Conservation (phyloP, 2,329 filamentous ascomycete species). For the Fusarium tuaranense region DNA sequence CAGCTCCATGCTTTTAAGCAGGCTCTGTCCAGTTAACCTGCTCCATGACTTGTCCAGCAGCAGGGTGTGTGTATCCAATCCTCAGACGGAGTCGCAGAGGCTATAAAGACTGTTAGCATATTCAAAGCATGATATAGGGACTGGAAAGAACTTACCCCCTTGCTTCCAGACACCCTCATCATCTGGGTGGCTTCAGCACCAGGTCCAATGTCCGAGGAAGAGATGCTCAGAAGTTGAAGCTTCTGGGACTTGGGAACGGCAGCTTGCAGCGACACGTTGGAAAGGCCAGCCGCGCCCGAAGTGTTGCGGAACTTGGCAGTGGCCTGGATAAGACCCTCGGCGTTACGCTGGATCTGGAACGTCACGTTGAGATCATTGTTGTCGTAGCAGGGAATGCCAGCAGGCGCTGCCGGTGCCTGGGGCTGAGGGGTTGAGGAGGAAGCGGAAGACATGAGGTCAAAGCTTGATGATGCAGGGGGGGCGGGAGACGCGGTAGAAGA, state of each 20-base stretch:
- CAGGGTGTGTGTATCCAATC: conserved; percentile 81
- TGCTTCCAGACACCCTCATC: conserved; percentile 88
- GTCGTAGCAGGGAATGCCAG: conserved; percentile 80
- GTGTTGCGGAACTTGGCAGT: conserved; percentile 86
- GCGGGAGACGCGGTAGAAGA: conserved; percentile 48
- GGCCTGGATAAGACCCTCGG: conserved; percentile 83
- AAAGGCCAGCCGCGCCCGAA: conserved; percentile 73
- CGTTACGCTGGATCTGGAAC: conserved; percentile 85
- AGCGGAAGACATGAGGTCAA: conserved; percentile 63
- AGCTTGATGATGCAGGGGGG: conserved; percentile 54
- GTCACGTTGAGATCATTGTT: conserved; percentile 86
- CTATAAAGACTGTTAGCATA: conserved; percentile 58
- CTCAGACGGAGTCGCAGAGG: conserved; percentile 87
- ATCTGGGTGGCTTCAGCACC: conserved; percentile 88
- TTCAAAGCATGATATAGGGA: neutral
- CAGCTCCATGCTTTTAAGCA: conserved; percentile 46
- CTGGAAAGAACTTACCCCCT: conserved; percentile 79
- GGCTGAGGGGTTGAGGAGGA: conserved; percentile 60
- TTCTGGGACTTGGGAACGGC: conserved; percentile 98
- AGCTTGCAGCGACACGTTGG: conserved; percentile 86
- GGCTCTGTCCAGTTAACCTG: conserved; percentile 98
- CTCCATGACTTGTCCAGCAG: conserved; percentile 79
- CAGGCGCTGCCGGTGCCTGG: conserved; percentile 53
- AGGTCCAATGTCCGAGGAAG: conserved; percentile 78
- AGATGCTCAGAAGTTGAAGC: conserved; percentile 91